A percentile compares a stretch with the other conserved stretches of the same genome.
Evolutionary conservation across 169 alveolate genomes (phyloP).

Genomic region (Plasmodium reichenowi): DNA sequence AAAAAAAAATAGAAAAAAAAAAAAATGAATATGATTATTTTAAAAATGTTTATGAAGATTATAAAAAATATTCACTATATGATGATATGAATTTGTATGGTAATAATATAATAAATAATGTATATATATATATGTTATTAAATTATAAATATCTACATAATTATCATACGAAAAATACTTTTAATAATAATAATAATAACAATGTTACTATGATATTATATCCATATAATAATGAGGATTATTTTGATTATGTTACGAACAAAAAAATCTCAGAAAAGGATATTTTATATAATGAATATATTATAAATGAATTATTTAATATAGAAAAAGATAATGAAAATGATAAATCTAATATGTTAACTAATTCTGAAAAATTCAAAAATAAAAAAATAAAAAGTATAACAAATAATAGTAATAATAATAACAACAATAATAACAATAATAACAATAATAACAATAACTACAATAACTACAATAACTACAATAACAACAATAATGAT

Average conservation of each 20-base stretch:
- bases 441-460: not conserved
- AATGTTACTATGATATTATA: not conserved
- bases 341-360: not conserved
- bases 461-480: too few relatives aligned
- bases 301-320: constrained; percentile 38
- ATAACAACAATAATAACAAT: not conserved
- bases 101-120: constrained; percentile 28
- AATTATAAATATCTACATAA: constrained; percentile 22
- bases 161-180: not conserved
- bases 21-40: constrained; percentile 11
- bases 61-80: not conserved
- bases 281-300: constrained; percentile 38
- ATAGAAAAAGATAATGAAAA: not conserved
- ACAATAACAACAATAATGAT: not conserved
- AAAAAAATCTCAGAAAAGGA: constrained; percentile 25
- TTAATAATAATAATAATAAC: not conserved
- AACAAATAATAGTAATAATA: not conserved
- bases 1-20: not conserved
- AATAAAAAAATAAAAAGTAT: not conserved
- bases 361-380: not conserved
- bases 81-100: constrained; percentile 52
- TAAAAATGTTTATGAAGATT: constrained; percentile 37
- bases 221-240: constrained; percentile 41
- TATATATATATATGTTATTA: constrained; percentile 32
- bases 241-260: constrained; percentile 36